Base-by-base conservation (phyloP, 768 basidiomycete species). In the Multifurca ochricompacta region DNA sequence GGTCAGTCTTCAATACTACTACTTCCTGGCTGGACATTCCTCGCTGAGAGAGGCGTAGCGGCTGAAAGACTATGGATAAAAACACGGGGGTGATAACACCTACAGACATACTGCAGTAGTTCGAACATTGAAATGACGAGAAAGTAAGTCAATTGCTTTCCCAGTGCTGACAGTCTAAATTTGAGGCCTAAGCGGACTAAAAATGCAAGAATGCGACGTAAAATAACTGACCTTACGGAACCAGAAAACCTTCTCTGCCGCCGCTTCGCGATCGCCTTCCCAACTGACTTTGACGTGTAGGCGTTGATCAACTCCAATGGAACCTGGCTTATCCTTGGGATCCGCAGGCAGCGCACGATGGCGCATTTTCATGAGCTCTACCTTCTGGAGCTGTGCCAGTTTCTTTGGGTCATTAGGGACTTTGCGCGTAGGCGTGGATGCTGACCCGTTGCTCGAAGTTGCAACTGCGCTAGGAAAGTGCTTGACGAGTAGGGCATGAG, bases 311-410 rank as follows among this genome's bases (percentile, higher is more conserved):
- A 79, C 62, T 13, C 80, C 69, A 1, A 80, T 66, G 14, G 70
- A 67, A 10, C 73, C 70, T 1, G 67, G 48, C 48, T 70, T 76
- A 63, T 84, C 81, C 61, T 76, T 80, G 18, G 77, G 73, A 61
- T 90, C 81, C 7, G 72, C 79, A 3, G 87, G 78, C 37, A 70
- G 61, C 10, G 90, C 90, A 35, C 72, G 74, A 64, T 85, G 87
- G 50, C 82, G 80, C 76, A 91, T 77, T 64, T 81, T 87, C 77
- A 91, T 86, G 5, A 83, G 64, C 62, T 82, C 78, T 16, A 89
- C 64, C 61, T 79, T 80, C 52, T 75, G 74, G 54, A 74, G 66
- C 57, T 80, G 77, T 1, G 75, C 78, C 19, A 77, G 64, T 59
- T 81, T 81, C 50, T 70, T 73, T 7, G 81, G 75, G 60, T 82